Conservation (phyloP, 2,329 filamentous ascomycete species). For the Thielaviopsis euricoi region DNA sequence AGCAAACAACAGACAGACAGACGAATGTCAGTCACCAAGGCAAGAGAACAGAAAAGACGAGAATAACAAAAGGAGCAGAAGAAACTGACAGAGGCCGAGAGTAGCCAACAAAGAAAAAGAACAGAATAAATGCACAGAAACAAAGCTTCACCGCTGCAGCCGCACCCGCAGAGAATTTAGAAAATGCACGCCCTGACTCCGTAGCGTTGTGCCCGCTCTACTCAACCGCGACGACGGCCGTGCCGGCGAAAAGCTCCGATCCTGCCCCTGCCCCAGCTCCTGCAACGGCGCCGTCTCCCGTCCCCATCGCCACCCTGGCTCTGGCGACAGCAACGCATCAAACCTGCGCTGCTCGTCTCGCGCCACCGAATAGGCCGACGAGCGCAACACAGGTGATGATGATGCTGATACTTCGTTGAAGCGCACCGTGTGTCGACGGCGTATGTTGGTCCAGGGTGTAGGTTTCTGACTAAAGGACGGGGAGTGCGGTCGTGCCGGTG, state of each 20-base stretch:
- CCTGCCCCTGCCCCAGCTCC: background rate
- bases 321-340: no score
- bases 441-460: no score
- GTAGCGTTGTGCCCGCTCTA: background rate
- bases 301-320: background rate
- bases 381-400: no score
- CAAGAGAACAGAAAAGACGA: constrained; percentile 14
- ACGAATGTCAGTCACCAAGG: constrained; percentile 14
- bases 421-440: no score
- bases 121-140: background rate
- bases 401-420: no score
- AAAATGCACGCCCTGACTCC: constrained; percentile 2
- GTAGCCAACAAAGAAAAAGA: background rate
- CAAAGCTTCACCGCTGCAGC: background rate
- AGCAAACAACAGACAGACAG: constrained; percentile 16
- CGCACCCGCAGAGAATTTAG: constrained; percentile 6
- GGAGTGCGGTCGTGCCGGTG: no score
- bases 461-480: no score
- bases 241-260: background rate
- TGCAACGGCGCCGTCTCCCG: background rate
- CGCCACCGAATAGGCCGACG: no score
- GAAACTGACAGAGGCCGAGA: background rate
- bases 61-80: background rate
- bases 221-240: background rate
- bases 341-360: no score